Evolutionary conservation across 305 asterid genomes (phyloP), one percentile per base, ranked within the genome.

Genomic region (Ajuga reptans): DNA sequence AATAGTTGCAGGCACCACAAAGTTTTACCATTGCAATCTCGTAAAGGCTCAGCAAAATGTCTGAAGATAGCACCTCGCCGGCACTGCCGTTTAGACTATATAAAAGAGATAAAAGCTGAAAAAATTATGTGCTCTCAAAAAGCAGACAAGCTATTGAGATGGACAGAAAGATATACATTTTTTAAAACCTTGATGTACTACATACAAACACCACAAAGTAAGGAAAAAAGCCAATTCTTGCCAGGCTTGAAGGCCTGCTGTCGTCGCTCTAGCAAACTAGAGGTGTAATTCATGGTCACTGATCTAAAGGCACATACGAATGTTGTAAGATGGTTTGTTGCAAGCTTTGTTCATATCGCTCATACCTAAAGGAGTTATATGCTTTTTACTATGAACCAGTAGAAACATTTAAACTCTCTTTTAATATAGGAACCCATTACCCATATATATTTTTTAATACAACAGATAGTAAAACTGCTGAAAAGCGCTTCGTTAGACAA

Each of bases 1-100:
- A 61, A 72, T n/a, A 63, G 69, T 56, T 65, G 58, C 46, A 55
- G 49, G 21, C 33, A 58, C 73, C 75, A 68, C 57, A 66, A 69
- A 53, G 54, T 68, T 9, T 67, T 81, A 90, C 98, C 98, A 53
- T 87, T 85, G 80, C 98, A 93, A 68, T 93, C 94, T 83, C 76
- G 93, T 72, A 83, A 66, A 69, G 96, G 87, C 87, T 93, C 98
- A 47, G 95, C 87, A 85, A 93, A 93, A 80, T 90, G 97, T 72
- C 68, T 84, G 83, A 93, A 90, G 84, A 93, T 90, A 64, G 97
- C 97, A 79, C 83, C 85, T 41, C 96, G 82, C 46, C 97, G 91
- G 72, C 98, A 93, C 72, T 83, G 94, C 65, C 82, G 78, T 79
- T 83, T 90, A 75, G 94, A 83, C 98, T 90, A 79, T 81, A 81